These are phyloP conservation scores for Zygosaccharomyces pseudobailii DNA, from an alignment of 1,139 yeast species.

Conservation along the genomic window DNA sequence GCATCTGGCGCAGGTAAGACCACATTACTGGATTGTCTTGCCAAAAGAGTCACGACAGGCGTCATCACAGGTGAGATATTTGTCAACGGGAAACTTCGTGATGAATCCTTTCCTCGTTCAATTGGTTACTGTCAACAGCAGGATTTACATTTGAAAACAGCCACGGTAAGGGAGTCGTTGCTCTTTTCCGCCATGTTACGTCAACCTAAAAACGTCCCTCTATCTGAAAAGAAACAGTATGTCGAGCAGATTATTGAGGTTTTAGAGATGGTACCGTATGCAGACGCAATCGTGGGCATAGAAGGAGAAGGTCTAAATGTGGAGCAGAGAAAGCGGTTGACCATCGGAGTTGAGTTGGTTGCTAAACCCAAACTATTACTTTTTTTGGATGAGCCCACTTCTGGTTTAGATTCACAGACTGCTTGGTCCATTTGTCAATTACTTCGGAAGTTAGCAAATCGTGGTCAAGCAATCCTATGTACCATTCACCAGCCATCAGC, in stretches of 20 bases:
- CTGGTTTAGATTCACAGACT: slow-evolving; percentile 81
- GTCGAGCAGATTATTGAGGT: slow-evolving; percentile 60
- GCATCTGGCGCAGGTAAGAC: slow-evolving; percentile 78
- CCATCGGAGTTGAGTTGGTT: slow-evolving; percentile 75
- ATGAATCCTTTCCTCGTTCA: slow-evolving; percentile 60
- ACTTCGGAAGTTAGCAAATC: slow-evolving; percentile 57
- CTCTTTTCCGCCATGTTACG: slow-evolving; percentile 62
- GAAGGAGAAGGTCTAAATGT: slow-evolving; percentile 64
- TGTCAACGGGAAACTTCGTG: slow-evolving; percentile 58
- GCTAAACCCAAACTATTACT: slow-evolving; percentile 71
- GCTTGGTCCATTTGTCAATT: slow-evolving; percentile 70
- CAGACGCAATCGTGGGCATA: slow-evolving; percentile 70
- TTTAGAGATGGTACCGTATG: slow-evolving; percentile 60
- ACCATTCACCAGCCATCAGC: slow-evolving; percentile 77
- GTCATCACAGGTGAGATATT: slow-evolving; percentile 62
- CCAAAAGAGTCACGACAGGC: slow-evolving; percentile 64
- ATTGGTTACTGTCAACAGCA: slow-evolving; percentile 74
- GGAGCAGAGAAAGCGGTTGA: slow-evolving; percentile 69
- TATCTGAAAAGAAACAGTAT: slow-evolving; percentile 53
- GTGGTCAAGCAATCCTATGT: slow-evolving; percentile 69
- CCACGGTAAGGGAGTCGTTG: slow-evolving; percentile 68
- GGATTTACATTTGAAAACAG: slow-evolving; percentile 56
- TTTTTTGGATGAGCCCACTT: slow-evolving; percentile 81
- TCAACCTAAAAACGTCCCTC: slow-evolving; percentile 50
- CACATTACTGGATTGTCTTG: slow-evolving; percentile 58